Evolutionary conservation across 768 basidiomycete genomes (phyloP), one percentile per base, ranked within the genome.

Genomic region (Termitomyces sp.): DNA sequence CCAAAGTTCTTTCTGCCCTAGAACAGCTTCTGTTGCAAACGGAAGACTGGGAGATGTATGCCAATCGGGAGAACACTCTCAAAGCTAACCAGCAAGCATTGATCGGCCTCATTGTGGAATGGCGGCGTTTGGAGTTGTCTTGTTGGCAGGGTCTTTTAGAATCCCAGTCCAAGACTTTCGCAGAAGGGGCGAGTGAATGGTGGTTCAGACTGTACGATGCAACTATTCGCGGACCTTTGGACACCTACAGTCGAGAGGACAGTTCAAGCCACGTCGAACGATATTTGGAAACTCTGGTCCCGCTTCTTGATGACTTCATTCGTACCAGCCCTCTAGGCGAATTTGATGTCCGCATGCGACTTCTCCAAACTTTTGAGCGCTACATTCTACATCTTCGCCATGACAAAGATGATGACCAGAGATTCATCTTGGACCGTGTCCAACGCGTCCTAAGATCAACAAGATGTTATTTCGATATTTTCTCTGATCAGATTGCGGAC

Each of bases 11-110:
- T 31, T 80, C 91, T 0, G 84, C 86, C 5, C 66, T 98, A 40
- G 97, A 99, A 65, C 89, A 89, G 59, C 75, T 99, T 7, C 72
- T 98, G 2, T 63, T 87, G 45, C 90, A 96, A 57, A 92, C 83
- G 22, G 91, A 94, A 50, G 96, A 98, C 64, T 99, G 97, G 97
- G 94, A 99, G 66, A 85, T 85, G 61, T 98, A 90, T 65, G 88
- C 96, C n/a, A 94, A 93, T 70, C 78, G 84, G n/a, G 86, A 89
- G 40, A 98, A 94, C 64, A 86, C 86, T 39, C 78, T 99, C 60
- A 83, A 80, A 63, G 50, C 66, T 1, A 75, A 89, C 62, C 93
- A 85, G 56, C 80, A 83, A 23, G 76, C 76, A 3, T 67, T 97
- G 22, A 88, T 82, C 11, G 70, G 69, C 23, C 76, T 94, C 44